Conservation (phyloP, 2,329 filamentous ascomycete genomes). For the Cytospora piceae region DNA sequence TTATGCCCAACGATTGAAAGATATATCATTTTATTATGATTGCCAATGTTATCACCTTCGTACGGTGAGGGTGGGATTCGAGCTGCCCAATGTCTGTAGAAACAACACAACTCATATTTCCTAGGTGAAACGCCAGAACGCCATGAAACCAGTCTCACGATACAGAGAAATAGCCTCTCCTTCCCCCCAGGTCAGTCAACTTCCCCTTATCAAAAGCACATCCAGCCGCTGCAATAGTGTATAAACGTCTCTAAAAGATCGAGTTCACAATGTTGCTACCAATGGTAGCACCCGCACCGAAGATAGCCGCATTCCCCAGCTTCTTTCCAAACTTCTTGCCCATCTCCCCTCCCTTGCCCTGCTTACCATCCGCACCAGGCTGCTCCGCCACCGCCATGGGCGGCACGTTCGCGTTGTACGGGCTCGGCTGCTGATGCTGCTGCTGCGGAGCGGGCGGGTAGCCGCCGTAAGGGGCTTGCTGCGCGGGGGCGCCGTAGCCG, state of each 20-base stretch:
- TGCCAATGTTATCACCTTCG: neutral
- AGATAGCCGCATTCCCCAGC: conserved; percentile 80
- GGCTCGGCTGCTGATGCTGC: conserved; percentile 56
- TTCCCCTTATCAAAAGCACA: neutral
- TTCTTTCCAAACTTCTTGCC: conserved; percentile 98
- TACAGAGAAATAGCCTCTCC: neutral
- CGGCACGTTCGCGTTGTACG: conserved; percentile 72
- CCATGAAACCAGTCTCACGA: conserved; percentile 6
- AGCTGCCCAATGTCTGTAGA: neutral
- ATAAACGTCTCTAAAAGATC: conserved; percentile 68
- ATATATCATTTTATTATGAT: conserved; percentile 14
- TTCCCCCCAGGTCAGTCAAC: neutral
- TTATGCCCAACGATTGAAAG: neutral
- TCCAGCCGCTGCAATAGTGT: neutral
- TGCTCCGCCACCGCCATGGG: conserved; percentile 71
- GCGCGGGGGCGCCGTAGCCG: conserved; percentile 33
- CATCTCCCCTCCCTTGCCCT: conserved; percentile 69
- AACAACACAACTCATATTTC: neutral
- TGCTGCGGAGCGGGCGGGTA: conserved; percentile 50
- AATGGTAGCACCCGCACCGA: conserved; percentile 89
- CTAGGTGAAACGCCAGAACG: conserved; percentile 12
- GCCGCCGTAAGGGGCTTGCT: conserved; percentile 46
- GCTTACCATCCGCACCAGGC: conserved; percentile 45
- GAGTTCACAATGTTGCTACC: conserved; percentile 88
- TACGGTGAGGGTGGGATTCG: neutral